phyloP scores from a whole-genome alignment of 2,329 filamentous ascomycete genomes.

The Alternaria rosae region DNA sequence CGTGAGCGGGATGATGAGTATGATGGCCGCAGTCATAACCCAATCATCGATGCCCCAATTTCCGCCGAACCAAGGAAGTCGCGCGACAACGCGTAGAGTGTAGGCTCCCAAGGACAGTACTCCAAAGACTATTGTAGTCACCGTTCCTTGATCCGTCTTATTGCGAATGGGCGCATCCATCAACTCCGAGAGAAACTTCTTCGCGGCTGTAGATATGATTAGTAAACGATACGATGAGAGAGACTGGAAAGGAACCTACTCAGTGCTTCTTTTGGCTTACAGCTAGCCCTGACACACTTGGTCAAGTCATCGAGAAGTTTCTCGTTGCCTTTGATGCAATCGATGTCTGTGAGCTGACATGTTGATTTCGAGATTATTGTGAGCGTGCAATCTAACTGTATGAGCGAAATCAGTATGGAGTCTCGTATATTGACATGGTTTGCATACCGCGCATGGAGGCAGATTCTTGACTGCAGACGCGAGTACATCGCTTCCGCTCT shows the following conservation, averaged over 20 bases:
- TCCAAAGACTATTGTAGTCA: slow-evolving; percentile 46
- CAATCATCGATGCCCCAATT: slow-evolving; percentile 51
- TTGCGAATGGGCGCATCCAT: slow-evolving; percentile 44
- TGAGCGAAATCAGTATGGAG: neutral
- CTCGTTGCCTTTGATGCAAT: slow-evolving; percentile 32
- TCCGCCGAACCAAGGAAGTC: slow-evolving; percentile 46
- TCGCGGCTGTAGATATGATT: slow-evolving; percentile 33
- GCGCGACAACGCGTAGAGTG: slow-evolving; percentile 46
- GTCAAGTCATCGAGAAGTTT: slow-evolving; percentile 23
- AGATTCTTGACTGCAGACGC: slow-evolving; percentile 12
- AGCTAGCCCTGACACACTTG: slow-evolving; percentile 29
- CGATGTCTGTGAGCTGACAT: slow-evolving; percentile 34
- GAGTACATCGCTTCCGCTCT: slow-evolving; percentile 12
- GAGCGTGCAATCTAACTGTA: slow-evolving; percentile 33
- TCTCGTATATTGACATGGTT: accelerated
- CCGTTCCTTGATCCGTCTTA: slow-evolving; percentile 45
- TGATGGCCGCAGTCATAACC: slow-evolving; percentile 36
- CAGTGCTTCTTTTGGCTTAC: slow-evolving; percentile 34
- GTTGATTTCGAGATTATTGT: slow-evolving; percentile 26
- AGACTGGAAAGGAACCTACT: slow-evolving; percentile 24
- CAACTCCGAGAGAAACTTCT: slow-evolving; percentile 46
- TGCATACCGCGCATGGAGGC: slow-evolving; percentile 19
- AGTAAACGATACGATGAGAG: neutral
- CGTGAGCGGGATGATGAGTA: slow-evolving; percentile 28
- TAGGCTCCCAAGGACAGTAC: slow-evolving; percentile 42